Percentiles rank a stretch among this genome's conserved stretches.
phyloP scores from a whole-genome alignment of 2,329 filamentous ascomycete species.

The Arthrobotrys iridis region DNA sequence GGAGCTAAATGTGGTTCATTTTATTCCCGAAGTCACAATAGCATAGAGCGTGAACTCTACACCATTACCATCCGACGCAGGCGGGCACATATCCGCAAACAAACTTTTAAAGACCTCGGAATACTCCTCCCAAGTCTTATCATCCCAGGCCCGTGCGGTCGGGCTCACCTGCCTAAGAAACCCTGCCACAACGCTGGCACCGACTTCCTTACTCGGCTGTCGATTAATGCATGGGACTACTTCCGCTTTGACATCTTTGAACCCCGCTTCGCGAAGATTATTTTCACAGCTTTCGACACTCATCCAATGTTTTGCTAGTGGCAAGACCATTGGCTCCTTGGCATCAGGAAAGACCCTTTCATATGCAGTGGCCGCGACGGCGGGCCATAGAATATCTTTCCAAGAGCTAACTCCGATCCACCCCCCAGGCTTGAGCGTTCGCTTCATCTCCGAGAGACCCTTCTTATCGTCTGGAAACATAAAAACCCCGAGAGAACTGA shows the following conservation, averaged over 20 bases:
- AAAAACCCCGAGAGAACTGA: conserved; percentile 36
- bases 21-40: conserved; percentile 34
- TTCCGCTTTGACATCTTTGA: conserved; percentile 19
- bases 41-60: conserved; percentile 6
- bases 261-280: conserved; percentile 6
- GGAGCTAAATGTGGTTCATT: conserved; percentile 2
- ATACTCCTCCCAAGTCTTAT: conserved; percentile 5
- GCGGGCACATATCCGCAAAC: not conserved
- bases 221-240: conserved; percentile 13
- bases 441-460: conserved; percentile 23
- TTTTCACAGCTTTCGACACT: not conserved
- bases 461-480: conserved; percentile 45
- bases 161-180: conserved; percentile 24
- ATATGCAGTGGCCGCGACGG: conserved; percentile 9
- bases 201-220: conserved; percentile 3
- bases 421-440: conserved; percentile 28
- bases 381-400: conserved; percentile 39
- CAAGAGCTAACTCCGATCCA: conserved; percentile 32
- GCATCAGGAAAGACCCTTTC: conserved; percentile 17
- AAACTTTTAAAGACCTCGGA: not conserved
- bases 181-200: not conserved
- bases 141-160: conserved; percentile 24
- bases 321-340: conserved; percentile 22
- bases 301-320: conserved; percentile 16
- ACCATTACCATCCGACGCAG: not conserved